phyloP scores from a whole-genome alignment of 2,329 filamentous ascomycete species.

The Immersiporthe knoxdaviesiana region DNA sequence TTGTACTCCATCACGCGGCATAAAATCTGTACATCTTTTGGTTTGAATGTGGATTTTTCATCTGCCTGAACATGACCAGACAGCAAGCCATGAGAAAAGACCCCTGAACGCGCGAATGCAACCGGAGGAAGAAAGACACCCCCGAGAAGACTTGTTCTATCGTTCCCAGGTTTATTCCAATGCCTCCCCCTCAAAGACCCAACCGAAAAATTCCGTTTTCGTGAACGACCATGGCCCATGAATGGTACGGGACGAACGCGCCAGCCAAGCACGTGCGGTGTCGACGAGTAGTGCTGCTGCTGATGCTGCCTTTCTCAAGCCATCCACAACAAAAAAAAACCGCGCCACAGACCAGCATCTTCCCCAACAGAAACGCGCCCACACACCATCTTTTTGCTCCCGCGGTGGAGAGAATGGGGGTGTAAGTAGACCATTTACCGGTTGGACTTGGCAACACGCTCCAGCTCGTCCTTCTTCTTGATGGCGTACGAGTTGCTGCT shows the following conservation, averaged over 20 bases:
- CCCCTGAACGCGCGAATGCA: constrained; percentile 51
- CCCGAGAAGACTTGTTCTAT: constrained; percentile 21
- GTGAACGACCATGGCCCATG: constrained; percentile 27
- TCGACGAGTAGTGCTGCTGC: constrained; percentile 21
- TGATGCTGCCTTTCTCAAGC: constrained; percentile 22
- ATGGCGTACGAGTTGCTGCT: constrained; percentile 99
- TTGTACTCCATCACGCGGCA: neutral
- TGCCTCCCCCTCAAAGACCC: constrained; percentile 30
- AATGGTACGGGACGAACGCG: constrained; percentile 26
- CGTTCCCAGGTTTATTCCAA: constrained; percentile 23
- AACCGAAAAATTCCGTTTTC: constrained; percentile 31
- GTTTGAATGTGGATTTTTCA: constrained; percentile 34
- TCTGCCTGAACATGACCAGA: constrained; percentile 46
- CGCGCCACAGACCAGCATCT: constrained; percentile 38
- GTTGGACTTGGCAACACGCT: constrained; percentile 99
- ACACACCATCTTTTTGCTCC: constrained; percentile 23
- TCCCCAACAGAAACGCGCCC: constrained; percentile 33
- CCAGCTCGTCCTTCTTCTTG: constrained; percentile 99
- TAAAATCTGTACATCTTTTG: constrained; percentile 36
- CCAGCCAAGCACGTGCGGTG: constrained; percentile 20
- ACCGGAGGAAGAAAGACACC: constrained; percentile 43
- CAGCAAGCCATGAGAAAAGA: constrained; percentile 48
- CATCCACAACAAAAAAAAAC: constrained; percentile 33
- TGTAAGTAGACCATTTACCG: constrained; percentile 75
- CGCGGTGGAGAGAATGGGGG: constrained; percentile 14